Evolutionary conservation across 345 rosid species (phyloP), one percentile per base, ranked within the genome.

Genomic region (Physaria fendleri): DNA sequence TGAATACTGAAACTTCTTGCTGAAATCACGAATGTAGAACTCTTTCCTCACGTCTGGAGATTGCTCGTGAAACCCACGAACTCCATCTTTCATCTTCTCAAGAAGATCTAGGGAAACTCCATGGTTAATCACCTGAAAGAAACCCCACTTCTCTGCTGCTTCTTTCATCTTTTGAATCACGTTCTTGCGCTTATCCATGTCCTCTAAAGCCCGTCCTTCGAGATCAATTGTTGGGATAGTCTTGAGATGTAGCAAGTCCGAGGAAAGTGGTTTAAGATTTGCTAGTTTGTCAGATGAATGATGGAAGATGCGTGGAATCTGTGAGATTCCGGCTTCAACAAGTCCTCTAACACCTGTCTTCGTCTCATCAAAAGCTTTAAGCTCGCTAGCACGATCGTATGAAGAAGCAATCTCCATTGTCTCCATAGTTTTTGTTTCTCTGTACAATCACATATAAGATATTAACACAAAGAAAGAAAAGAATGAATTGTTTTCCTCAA

Each of bases 1-100:
- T 4, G 5, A 3, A 23, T 68, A 73, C 18, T 20, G 1, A 14
- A 67, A 43, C 12, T 34, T 38, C 9, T 13, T 35, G 1, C 33
- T 44, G 16, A 47, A 33, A 56, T 73, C 74, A 0, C 77, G 70
- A 34, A 17, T 2, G 23, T 68, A 73, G 4, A 8, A 21, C 3
- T 42, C 24, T 38, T 62, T 73, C 52, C 16, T 68, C 21, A 39
- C 58, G 22, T 68, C 58, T 1, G 40, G 46, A n/a, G n/a, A n/a
- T n/a, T n/a, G n/a, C n/a, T n/a, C n/a, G n/a, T n/a, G n/a, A 5
- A 25, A 25, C 0, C 1, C 28, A 25, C 28, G 39, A 34, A 34
- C 39, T 34, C 39, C 39, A n/a, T 34, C 7, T 34, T 34, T 34
- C 39, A 34, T 34, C 39, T 34, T 34, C 7, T 34, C 7, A n/a